These are phyloP conservation scores for Quercus parvula DNA, from an alignment of 306 rosid species.

Conservation along the genomic window DNA sequence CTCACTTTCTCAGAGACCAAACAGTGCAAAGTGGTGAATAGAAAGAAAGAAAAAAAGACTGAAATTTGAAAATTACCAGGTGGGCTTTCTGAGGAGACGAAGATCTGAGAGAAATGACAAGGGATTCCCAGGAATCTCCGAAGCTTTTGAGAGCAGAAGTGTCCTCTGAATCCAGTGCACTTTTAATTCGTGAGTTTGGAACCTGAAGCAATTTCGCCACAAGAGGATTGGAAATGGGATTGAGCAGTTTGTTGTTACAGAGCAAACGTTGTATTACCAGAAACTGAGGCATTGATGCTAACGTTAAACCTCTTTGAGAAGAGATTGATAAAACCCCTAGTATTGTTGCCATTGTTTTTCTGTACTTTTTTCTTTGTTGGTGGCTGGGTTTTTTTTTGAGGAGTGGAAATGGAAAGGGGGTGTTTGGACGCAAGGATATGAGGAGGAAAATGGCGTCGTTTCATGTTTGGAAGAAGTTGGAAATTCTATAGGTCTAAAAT, in stretches of 20 bases:
- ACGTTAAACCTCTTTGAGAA: conserved; percentile 5
- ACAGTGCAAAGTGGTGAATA: background rate
- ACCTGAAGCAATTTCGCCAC: conserved; percentile 36
- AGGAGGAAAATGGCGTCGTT: background rate
- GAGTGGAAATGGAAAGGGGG: background rate
- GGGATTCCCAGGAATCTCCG: conserved; percentile 33
- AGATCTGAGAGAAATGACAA: conserved; percentile 35
- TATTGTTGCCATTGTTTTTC: conserved; percentile 32
- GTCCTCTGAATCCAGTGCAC: conserved; percentile 36
- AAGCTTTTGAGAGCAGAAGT: conserved; percentile 27
- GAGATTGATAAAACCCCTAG: conserved; percentile 30
- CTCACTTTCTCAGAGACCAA: background rate
- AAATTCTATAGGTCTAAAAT: no score
- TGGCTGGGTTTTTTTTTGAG: background rate
- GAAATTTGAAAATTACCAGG: conserved; percentile 35
- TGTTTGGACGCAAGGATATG: background rate
- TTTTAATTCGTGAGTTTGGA: conserved; percentile 39
- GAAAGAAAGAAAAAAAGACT: background rate
- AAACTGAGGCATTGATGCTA: background rate
- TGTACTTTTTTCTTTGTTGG: background rate
- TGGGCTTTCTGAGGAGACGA: conserved; percentile 47
- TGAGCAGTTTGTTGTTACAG: conserved; percentile 15
- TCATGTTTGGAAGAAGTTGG: background rate
- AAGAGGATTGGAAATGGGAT: conserved; percentile 29
- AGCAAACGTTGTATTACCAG: conserved; percentile 14